Evolutionary conservation across 768 basidiomycete genomes (phyloP).

Genomic region (Aureoboletus auriporus): DNA sequence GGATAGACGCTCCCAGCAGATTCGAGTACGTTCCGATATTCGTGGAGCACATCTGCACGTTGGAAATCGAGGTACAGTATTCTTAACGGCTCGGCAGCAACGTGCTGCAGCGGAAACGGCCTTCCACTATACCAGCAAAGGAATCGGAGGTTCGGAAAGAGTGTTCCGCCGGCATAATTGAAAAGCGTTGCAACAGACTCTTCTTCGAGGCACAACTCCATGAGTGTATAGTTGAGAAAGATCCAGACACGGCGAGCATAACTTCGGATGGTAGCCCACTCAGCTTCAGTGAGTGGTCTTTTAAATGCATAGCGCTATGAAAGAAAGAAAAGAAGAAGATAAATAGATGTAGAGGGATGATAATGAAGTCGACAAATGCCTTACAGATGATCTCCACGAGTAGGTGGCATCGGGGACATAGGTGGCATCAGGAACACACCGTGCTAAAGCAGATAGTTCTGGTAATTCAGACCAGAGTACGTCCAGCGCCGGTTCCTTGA

Average conservation of each 20-base stretch:
- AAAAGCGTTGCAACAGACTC: too few relatives aligned
- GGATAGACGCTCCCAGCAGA: too few relatives aligned
- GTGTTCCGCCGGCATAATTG: neutral
- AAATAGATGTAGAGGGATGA: neutral
- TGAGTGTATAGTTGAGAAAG: neutral
- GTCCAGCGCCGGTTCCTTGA: constrained; percentile 11
- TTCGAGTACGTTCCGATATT: too few relatives aligned
- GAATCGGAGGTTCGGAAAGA: constrained; percentile 4
- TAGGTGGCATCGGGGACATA: too few relatives aligned
- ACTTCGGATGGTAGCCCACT: neutral
- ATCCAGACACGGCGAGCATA: constrained; percentile 2
- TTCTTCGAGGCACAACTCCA: too few relatives aligned
- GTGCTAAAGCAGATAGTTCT: neutral
- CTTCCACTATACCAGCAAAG: too few relatives aligned
- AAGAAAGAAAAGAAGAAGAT: neutral
- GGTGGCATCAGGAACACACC: constrained; percentile 2
- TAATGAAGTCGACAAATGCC: neutral
- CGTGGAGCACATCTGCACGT: too few relatives aligned
- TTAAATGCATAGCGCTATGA: neutral
- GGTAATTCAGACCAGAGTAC: constrained; percentile 8
- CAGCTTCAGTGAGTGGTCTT: neutral
- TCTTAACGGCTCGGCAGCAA: too few relatives aligned
- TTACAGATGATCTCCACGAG: neutral
- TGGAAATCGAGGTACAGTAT: too few relatives aligned
- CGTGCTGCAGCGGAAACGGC: too few relatives aligned